phyloP scores from a whole-genome alignment of 345 rosid species.

The Gossypium raimondii region DNA sequence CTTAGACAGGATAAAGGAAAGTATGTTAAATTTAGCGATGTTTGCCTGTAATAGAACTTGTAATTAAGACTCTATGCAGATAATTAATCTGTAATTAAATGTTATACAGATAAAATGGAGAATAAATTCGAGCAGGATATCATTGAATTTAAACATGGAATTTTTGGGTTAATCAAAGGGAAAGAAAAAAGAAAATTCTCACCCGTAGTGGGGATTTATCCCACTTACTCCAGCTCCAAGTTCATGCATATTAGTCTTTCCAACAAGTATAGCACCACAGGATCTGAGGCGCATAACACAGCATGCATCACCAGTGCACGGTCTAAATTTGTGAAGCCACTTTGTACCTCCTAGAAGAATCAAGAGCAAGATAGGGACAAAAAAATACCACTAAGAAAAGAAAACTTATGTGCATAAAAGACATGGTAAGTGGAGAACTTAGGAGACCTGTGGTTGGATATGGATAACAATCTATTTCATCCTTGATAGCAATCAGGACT shows the following conservation, averaged over 20 bases:
- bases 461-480: constrained; percentile 72
- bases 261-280: constrained; percentile 64
- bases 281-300: constrained; percentile 52
- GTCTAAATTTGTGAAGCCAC: constrained; percentile 61
- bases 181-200: background rate
- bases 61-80: background rate
- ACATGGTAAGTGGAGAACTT: background rate
- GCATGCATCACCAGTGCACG: constrained; percentile 50
- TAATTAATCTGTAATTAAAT: background rate
- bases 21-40: background rate
- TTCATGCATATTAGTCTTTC: constrained; percentile 82
- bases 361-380: background rate
- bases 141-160: background rate
- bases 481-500: constrained; percentile 68
- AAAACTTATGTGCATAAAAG: background rate
- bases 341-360: constrained; percentile 59
- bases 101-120: background rate
- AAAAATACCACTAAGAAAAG: background rate
- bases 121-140: background rate
- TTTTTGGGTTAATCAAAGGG: background rate
- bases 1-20: background rate
- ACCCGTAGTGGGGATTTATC: constrained; percentile 82
- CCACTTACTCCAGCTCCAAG: constrained; percentile 79
- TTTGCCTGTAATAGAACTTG: background rate
- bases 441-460: constrained; percentile 61